These are phyloP conservation scores for Penicillium fimorum DNA, from an alignment of 495 filamentous ascomycete genomes.

Conservation along the genomic window DNA sequence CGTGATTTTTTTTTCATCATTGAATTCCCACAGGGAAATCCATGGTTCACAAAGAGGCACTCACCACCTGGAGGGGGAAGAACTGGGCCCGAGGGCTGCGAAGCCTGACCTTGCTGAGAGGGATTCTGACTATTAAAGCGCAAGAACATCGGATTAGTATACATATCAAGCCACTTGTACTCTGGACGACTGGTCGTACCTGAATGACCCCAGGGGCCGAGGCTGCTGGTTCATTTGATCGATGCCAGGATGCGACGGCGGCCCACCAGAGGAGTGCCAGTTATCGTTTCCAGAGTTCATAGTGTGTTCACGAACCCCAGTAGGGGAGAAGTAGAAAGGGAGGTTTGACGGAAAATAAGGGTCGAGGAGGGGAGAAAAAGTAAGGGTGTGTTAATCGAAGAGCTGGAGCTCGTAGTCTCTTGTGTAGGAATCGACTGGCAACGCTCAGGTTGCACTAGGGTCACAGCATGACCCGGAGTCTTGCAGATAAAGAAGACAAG, in stretches of 20 bases:
- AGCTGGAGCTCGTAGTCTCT: conserved; percentile 23
- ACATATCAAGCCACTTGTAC: neutral
- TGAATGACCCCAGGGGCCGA: conserved; percentile 46
- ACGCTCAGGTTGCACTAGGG: conserved; percentile 22
- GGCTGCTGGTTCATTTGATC: conserved; percentile 48
- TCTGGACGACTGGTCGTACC: conserved; percentile 28
- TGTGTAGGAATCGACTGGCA: conserved; percentile 8
- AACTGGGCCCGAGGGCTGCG: conserved; percentile 49
- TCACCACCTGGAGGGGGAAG: conserved; percentile 52
- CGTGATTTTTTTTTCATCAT: neutral
- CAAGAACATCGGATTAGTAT: conserved; percentile 18
- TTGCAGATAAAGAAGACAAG: conserved; percentile 4
- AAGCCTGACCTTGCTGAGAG: conserved; percentile 46
- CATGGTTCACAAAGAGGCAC: conserved; percentile 11
- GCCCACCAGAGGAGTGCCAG: conserved; percentile 47
- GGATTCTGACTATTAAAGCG: conserved; percentile 41
- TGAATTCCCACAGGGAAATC: neutral
- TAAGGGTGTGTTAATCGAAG: conserved; percentile 7
- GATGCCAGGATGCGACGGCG: conserved; percentile 46
- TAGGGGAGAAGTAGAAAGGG: neutral
- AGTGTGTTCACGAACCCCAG: conserved; percentile 27
- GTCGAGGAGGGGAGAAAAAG: conserved; percentile 4
- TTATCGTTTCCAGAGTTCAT: conserved; percentile 52
- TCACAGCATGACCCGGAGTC: conserved; percentile 29
- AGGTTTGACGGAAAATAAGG: conserved; percentile 1